Evolutionary conservation across 1,284 basidiomycete species (phyloP), one percentile per base, ranked within the genome.

Genomic region (Ganoderma leucocontextum): DNA sequence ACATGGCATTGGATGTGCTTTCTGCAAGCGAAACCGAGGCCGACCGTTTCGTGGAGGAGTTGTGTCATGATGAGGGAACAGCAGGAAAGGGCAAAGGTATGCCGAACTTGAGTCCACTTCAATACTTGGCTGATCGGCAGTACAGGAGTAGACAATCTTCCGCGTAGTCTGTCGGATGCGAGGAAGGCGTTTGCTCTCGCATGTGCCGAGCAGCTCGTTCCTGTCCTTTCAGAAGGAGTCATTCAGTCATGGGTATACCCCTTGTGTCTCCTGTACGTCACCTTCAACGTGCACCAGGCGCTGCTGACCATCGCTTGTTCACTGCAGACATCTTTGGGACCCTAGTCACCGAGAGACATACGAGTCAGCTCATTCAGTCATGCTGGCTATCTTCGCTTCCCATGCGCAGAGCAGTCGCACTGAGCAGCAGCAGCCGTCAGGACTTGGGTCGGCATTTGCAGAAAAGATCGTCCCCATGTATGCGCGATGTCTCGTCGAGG

Each of bases 361-460:
- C 69, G 92, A 94, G 77, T 91, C 91, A 0, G 86, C 91, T 5
- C 92, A 94, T 77, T 93, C 92, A 3, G 90, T 92, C 38, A 82
- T 94, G 62, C 80, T 94, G 7, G 83, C 91, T 2, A 83, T 92
- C 29, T 89, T 93, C 73, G 86, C 89, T 19, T 83, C 88, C 19
- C 84, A 86, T 71, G 86, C 87, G 0, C 83, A 86, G 68, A 80
- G 78, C 44, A 39, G 49, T 38, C 5, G 13, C 2, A 75, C 76
- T 12, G 77, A 76, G 59, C 75, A 77, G 35, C 64, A 57, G 33
- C 65, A 35, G 61, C 35, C 62, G 47, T 41, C 64, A 5, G 62
- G 58, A 15, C 29, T 41, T 35, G 70, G 22, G 0, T 63, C 73
- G 2, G 57, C 73, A 0, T 83, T 91, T 73, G 82, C 85, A 6